Conservation (phyloP, 164 flowering plant species). For the Sextonia rubra region DNA sequence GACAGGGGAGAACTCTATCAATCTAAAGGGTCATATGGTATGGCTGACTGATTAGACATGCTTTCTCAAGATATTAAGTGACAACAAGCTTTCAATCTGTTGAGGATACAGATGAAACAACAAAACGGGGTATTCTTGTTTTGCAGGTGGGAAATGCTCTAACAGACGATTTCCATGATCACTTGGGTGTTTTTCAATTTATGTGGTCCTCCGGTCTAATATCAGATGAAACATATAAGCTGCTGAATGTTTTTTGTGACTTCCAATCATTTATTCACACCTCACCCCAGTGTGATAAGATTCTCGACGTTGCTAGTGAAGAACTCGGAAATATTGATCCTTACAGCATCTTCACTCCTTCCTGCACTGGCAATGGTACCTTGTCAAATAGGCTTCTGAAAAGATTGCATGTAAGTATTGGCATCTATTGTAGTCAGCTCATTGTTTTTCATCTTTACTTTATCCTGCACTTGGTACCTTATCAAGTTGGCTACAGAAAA, state of each 20-base stretch:
- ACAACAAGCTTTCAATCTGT: not conserved
- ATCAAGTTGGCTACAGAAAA: conserved; percentile 39
- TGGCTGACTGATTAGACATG: not conserved
- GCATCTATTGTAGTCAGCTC: not conserved
- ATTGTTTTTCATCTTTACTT: conserved; percentile 68
- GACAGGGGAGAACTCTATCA: conserved; percentile 39
- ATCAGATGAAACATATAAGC: conserved; percentile 76
- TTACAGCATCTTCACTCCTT: conserved; percentile 77
- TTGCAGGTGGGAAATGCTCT: conserved; percentile 96
- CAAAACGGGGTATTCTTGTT: not conserved
- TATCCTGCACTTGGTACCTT: conserved; percentile 57
- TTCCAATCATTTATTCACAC: conserved; percentile 60
- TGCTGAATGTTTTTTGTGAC: conserved; percentile 57
- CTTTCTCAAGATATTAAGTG: not conserved
- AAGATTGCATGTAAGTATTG: conserved; percentile 47
- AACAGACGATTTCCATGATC: conserved; percentile 80
- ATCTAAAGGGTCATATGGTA: conserved; percentile 95
- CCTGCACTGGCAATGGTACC: conserved; percentile 63
- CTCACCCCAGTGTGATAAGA: conserved; percentile 50
- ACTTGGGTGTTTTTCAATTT: conserved; percentile 78
- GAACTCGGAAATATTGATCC: conserved; percentile 86
- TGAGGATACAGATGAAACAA: not conserved
- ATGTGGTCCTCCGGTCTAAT: conserved; percentile 91
- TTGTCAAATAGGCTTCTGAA: conserved; percentile 38
- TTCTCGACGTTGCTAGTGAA: conserved; percentile 50